Conservation (phyloP, 2,329 filamentous ascomycete genomes). For the Westerdykella ornata region DNA sequence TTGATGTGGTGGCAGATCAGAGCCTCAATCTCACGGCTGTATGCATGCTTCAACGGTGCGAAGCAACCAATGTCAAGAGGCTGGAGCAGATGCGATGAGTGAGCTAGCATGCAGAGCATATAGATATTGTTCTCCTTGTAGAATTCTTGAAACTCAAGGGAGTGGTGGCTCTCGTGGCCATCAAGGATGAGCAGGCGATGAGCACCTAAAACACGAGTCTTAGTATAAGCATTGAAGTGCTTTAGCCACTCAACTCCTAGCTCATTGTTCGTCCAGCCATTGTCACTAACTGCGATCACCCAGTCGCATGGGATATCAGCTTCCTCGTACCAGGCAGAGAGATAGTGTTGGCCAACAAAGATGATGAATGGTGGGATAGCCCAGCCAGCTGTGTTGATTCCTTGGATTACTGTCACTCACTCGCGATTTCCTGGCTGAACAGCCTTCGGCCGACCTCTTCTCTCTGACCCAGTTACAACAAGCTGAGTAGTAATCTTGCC, state of each 20-base stretch:
- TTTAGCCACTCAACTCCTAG: slow-evolving; percentile 29
- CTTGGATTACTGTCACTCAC: slow-evolving; percentile 21
- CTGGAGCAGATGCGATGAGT: too few relatives aligned
- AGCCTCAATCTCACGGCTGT: too few relatives aligned
- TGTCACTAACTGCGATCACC: slow-evolving; percentile 9
- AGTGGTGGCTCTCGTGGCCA: slow-evolving; percentile 2
- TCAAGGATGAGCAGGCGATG: slow-evolving; percentile 21
- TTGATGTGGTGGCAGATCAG: too few relatives aligned
- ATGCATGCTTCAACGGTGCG: too few relatives aligned
- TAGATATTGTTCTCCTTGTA: too few relatives aligned
- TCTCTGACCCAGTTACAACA: slow-evolving; percentile 4
- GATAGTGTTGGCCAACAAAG: slow-evolving; percentile 6
- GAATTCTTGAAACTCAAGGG: slow-evolving; percentile 1
- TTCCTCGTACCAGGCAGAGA: slow-evolving; percentile 8
- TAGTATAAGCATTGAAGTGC: too few relatives aligned
- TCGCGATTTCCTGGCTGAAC: slow-evolving; percentile 25
- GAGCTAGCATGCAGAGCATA: too few relatives aligned
- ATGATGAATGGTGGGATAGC: slow-evolving; percentile 9
- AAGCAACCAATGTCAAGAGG: too few relatives aligned
- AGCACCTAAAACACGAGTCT: slow-evolving; percentile 15
- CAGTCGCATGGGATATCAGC: slow-evolving; percentile 9
- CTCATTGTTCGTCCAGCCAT: slow-evolving; percentile 33
- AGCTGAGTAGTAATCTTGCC: slow-evolving; percentile 1
- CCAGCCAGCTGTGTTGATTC: slow-evolving; percentile 11
- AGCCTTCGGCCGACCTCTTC: slow-evolving; percentile 7